Evolutionary conservation across 805 yeast species (phyloP), one percentile per base, ranked within the genome.

Genomic region (Zygoascus flipseniorum): DNA sequence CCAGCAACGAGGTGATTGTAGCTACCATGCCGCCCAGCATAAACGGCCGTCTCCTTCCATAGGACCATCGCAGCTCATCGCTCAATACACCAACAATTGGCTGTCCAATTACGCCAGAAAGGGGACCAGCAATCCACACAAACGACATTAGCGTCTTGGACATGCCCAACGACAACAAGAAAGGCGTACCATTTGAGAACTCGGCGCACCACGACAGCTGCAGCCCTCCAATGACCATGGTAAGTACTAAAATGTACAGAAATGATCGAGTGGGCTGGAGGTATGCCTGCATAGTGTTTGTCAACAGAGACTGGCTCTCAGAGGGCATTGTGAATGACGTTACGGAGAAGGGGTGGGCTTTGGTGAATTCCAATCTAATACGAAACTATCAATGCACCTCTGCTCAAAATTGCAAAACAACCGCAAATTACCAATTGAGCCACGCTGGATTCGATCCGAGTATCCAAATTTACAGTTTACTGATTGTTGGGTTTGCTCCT

Each of bases 201-300:
- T 82, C 86, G 1, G 82, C 74, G 2, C 82, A 78, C 86, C 86
- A 82, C 0, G 85, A 79, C 51, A 81, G 66, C 61, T 82, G 86
- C 19, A 81, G 66, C 0, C 83, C 84, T 4, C 84, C 84, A 4
- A 82, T 69, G 4, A 76, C 69, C 3, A 76, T 61, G 0, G 82
- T 76, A 18, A 79, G 65, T 8, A 76, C 58, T 6, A 79, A 58
- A 11, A 79, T 72, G 55, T 78, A 79, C 5, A 55, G 32, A 2
- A 70, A 19, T 9, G 47, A 44, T 19, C 47, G 39, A 23, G 28
- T 23, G 6, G 28, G 28, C 28, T 23, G 28, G 6, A 23, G 28
- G 6, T 23, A 23, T 23, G 28, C 28, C 28, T 23, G 28, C 28
- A 3, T 6, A 6, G 28, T 6, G 28, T 23, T 23, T 6, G 28